Evolutionary conservation across 768 basidiomycete genomes (phyloP), one percentile per base, ranked within the genome.

Genomic region (Mycena chlorophos): DNA sequence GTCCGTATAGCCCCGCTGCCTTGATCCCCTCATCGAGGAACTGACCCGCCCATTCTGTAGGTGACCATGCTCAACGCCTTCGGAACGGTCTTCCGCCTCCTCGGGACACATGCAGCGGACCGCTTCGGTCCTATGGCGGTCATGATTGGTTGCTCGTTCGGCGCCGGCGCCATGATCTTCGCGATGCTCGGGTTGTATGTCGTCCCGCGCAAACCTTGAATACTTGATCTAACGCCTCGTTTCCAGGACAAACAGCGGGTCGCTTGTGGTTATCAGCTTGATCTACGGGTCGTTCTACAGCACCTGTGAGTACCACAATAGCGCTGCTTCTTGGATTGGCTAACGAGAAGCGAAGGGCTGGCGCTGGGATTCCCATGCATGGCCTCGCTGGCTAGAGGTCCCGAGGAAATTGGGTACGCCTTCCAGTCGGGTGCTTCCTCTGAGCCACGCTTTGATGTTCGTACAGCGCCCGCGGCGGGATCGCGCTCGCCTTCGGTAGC

Each of bases 321-420:
- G 8, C 42, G 3, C 22, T 20, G 28, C 12, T 39, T 6, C 23
- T 4, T 25, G n/a, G 30, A 19, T 17, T 23, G 25, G 30, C 13
- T 29, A 22, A 16, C 42, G 10, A 23, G 13, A 16, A 8, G 20
- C 22, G 12, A 16, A 51, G 49, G 29, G 38, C 19, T 52, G 3
- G 34, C 51, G 5, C 51, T 52, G 12, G 51, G 31, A 23, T 52
- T 52, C 25, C 34, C 51, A 2, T 40, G 51, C 20, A 26, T 42
- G 3, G 51, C 51, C 10, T 25, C 40, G 3, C 6, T 52, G 5
- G 51, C 51, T 13, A 8, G 20, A 13, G 25, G 37, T 4, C 51
- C 51, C 3, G 51, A 39, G 14, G 51, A 52, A 52, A 38, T 52
- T 19, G 51, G 51, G 51, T 52, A 2, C 27, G 51, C 42, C 22